A percentile compares a stretch with the other conserved stretches of the same genome.
Conservation (phyloP, 108 stramenopile species). For the Cyclostephanos invisitatus region DNA sequence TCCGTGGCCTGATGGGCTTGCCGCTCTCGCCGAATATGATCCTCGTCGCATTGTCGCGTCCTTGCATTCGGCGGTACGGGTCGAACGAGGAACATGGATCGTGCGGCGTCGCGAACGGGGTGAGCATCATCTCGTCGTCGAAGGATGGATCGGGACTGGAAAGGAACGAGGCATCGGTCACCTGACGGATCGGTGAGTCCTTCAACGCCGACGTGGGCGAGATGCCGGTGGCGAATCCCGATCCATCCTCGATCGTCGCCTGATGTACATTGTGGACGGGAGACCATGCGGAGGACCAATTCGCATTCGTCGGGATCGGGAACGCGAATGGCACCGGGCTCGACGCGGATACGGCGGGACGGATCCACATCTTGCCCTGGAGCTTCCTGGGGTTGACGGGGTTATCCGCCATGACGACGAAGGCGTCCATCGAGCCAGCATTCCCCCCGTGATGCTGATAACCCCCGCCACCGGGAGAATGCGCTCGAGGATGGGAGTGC, state of each 20-base stretch:
- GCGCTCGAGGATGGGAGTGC: not conserved
- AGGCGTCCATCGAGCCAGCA: not conserved
- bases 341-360: not conserved
- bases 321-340: not conserved
- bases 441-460: not conserved
- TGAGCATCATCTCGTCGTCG: not conserved
- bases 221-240: not conserved
- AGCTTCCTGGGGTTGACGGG: not conserved
- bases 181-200: not conserved
- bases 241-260: not conserved
- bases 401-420: not conserved
- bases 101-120: not conserved
- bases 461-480: not conserved
- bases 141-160: not conserved
- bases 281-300: not conserved
- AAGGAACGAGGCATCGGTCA: not conserved
- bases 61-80: not conserved
- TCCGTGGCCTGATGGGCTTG: not conserved
- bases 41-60: not conserved
- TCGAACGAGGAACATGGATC: not conserved
- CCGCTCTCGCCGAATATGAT: not conserved
- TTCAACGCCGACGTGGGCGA: not conserved
- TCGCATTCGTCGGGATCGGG: not conserved
- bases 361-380: slow-evolving; percentile 4
- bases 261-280: not conserved